phyloP scores from a whole-genome alignment of 2,329 filamentous ascomycete species.

The Calonectria crousiana region DNA sequence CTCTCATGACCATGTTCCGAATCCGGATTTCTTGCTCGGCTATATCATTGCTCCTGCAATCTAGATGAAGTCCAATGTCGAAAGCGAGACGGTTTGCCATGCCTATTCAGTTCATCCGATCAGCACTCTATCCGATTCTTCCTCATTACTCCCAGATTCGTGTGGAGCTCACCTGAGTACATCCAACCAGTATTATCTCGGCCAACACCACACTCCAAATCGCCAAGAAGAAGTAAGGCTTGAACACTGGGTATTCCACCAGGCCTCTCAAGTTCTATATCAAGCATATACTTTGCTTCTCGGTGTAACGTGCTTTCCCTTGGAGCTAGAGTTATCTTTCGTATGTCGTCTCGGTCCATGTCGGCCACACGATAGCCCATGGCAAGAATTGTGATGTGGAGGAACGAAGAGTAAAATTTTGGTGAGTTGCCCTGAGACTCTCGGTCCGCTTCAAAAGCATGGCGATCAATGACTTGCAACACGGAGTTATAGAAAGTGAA shows the following conservation, averaged over 20 bases:
- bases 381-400: slow-evolving; percentile 64
- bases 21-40: slow-evolving; percentile 60
- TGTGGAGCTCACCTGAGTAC: slow-evolving; percentile 57
- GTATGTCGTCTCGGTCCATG: slow-evolving; percentile 60
- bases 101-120: slow-evolving; percentile 36
- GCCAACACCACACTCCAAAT: slow-evolving; percentile 66
- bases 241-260: slow-evolving; percentile 66
- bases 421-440: slow-evolving; percentile 53
- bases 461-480: slow-evolving; percentile 61
- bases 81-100: slow-evolving; percentile 61
- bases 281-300: slow-evolving; percentile 67
- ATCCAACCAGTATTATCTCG: slow-evolving; percentile 68
- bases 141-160: neutral
- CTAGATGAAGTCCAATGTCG: slow-evolving; percentile 62
- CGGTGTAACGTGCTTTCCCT: slow-evolving; percentile 65
- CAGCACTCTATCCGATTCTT: neutral
- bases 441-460: slow-evolving; percentile 62
- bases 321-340: slow-evolving; percentile 57
- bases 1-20: slow-evolving; percentile 63
- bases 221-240: slow-evolving; percentile 63
- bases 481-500: slow-evolving; percentile 65
- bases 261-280: slow-evolving; percentile 64
- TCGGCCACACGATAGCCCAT: slow-evolving; percentile 66
- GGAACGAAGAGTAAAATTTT: slow-evolving; percentile 64
- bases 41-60: slow-evolving; percentile 56